A percentile compares a stretch with the other conserved stretches of the same genome.
phyloP scores from a whole-genome alignment of 2,329 filamentous ascomycete species.

The Cytospora chrysosperma region DNA sequence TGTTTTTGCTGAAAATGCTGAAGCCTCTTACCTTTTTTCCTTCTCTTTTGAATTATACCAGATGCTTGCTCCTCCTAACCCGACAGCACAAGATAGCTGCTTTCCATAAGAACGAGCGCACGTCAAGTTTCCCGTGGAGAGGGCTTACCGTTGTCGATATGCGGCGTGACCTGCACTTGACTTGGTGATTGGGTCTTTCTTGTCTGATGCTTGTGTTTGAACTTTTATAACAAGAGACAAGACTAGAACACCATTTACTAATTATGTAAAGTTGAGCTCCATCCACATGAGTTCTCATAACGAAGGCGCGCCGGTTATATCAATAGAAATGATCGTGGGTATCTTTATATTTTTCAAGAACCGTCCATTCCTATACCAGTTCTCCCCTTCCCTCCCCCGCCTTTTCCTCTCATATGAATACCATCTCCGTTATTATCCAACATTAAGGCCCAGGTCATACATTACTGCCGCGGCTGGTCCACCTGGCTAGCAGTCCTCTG shows the following conservation, averaged over 20 bases:
- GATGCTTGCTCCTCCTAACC: too few relatives aligned
- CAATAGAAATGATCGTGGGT: slow-evolving; percentile 9
- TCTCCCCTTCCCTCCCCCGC: not conserved
- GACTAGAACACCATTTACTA: not conserved
- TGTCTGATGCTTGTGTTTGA: not conserved
- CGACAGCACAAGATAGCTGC: too few relatives aligned
- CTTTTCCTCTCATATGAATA: not conserved
- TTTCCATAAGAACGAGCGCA: too few relatives aligned
- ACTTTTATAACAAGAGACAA: not conserved
- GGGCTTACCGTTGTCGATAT: too few relatives aligned
- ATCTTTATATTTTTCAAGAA: slow-evolving; percentile 9
- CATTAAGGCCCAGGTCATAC: slow-evolving; percentile 8
- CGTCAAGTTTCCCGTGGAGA: too few relatives aligned
- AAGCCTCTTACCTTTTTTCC: not conserved
- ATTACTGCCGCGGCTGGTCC: not conserved
- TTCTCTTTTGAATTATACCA: not conserved
- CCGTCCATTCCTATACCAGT: not conserved
- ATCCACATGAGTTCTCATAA: not conserved
- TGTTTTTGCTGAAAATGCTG: not conserved
- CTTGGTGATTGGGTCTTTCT: too few relatives aligned
- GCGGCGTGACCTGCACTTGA: too few relatives aligned
- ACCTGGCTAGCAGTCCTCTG: slow-evolving; percentile 49
- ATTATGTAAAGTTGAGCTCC: not conserved
- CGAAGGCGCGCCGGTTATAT: not conserved
- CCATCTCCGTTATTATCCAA: slow-evolving; percentile 8